A percentile compares a stretch with the other conserved stretches of the same genome.
Evolutionary conservation across 441 rosid species (phyloP).

Genomic region (Melianthus villosus): DNA sequence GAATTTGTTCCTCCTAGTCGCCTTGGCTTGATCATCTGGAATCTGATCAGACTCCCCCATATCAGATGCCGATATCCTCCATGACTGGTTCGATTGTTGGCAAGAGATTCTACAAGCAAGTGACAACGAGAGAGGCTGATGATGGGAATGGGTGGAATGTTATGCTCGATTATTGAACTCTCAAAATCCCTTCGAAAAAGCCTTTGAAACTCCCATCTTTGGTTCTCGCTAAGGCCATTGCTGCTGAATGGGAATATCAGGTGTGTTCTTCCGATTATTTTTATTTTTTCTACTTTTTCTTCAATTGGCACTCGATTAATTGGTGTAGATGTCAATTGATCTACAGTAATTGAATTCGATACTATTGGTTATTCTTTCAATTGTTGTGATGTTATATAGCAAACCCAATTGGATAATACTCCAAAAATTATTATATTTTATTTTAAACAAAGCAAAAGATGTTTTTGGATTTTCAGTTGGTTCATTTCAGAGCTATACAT

Average conservation of each 20-base stretch:
- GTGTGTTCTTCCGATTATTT: constrained; percentile 18
- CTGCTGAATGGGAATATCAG: constrained; percentile 96
- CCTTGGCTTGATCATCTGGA: no score
- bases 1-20: no score
- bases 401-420: no score
- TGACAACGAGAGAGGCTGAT: constrained; percentile 67
- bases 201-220: constrained; percentile 63
- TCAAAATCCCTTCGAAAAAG: constrained; percentile 72
- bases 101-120: constrained; percentile 63
- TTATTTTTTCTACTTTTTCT: not conserved
- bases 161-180: constrained; percentile 95
- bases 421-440: no score
- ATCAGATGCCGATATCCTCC: constrained; percentile 76
- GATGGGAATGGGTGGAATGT: constrained; percentile 89
- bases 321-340: not conserved
- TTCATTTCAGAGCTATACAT: no score
- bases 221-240: constrained; percentile 78
- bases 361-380: no score
- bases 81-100: constrained; percentile 92
- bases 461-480: no score
- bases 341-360: not conserved
- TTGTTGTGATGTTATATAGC: no score
- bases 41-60: no score
- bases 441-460: no score
- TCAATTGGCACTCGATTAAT: not conserved